A percentile compares a stretch with the other conserved stretches of the same genome.
Evolutionary conservation across 495 filamentous ascomycete species (phyloP).

Genomic region (Tuber calosporum): DNA sequence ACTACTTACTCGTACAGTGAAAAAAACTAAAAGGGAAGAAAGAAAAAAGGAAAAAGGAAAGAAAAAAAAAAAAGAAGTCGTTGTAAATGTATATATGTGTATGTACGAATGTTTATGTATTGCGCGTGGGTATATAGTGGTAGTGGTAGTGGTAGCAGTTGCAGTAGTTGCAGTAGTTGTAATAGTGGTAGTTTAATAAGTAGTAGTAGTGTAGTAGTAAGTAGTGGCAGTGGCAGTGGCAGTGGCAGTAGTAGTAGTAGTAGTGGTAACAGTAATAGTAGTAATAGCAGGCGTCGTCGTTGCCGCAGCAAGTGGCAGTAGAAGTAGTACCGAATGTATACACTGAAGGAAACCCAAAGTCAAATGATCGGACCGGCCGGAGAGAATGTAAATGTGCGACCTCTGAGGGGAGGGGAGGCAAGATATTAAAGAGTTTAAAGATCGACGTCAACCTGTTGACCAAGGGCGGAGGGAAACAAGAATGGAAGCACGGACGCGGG

Average conservation of each 20-base stretch:
- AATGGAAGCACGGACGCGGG: slow-evolving; percentile 8
- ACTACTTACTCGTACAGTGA: slow-evolving; percentile 3
- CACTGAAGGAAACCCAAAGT: slow-evolving; percentile 18
- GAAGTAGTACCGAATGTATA: not conserved
- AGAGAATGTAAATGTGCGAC: slow-evolving; percentile 30
- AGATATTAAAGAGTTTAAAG: slow-evolving; percentile 35
- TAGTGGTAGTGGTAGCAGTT: not conserved
- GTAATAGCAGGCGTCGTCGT: not conserved
- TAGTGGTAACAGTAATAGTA: not conserved
- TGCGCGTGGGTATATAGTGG: not conserved
- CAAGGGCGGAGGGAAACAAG: slow-evolving; percentile 12
- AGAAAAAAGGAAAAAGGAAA: slow-evolving; percentile 18
- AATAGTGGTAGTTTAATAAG: not conserved
- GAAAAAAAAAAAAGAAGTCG: slow-evolving; percentile 21
- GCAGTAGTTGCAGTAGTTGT: not conserved
- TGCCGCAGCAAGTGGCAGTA: not conserved
- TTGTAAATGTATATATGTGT: slow-evolving; percentile 27
- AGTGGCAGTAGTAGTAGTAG: not conserved
- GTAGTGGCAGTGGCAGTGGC: not conserved
- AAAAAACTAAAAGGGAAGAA: slow-evolving; percentile 16
- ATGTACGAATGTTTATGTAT: slow-evolving; percentile 14
- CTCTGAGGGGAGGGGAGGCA: slow-evolving; percentile 11
- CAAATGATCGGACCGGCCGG: slow-evolving; percentile 33
- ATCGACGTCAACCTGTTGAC: slow-evolving; percentile 36
- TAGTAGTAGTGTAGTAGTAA: not conserved